A percentile compares a stretch with the other conserved stretches of the same genome.
These are phyloP conservation scores for Botrytis deweyae DNA, from an alignment of 2,329 filamentous ascomycete species.

Conservation along the genomic window DNA sequence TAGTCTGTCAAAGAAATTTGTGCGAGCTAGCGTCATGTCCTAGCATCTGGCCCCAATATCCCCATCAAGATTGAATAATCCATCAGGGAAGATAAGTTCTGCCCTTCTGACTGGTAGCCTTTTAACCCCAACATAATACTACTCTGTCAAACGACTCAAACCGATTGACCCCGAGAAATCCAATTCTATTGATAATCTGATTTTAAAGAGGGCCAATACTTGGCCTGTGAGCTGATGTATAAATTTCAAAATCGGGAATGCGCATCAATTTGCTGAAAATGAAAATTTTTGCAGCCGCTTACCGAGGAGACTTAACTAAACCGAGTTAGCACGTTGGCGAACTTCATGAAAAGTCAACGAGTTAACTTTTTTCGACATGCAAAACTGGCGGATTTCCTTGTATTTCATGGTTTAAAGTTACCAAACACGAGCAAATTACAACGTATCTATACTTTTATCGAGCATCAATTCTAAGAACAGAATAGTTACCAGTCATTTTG, in stretches of 20 bases:
- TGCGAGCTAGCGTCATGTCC: conserved; percentile 6
- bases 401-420: not conserved
- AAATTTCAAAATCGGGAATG: not conserved
- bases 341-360: not conserved
- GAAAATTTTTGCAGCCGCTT: conserved; percentile 3
- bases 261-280: not conserved
- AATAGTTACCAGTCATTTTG: not conserved
- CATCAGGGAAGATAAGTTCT: conserved; percentile 7
- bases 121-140: conserved; percentile 4
- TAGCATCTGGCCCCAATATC: not conserved
- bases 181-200: not conserved
- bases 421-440: no score
- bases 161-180: not conserved
- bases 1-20: not conserved
- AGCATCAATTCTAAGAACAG: not conserved
- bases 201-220: not conserved
- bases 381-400: not conserved
- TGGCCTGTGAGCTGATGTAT: not conserved
- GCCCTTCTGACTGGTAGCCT: conserved; percentile 3
- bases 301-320: not conserved
- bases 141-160: conserved; percentile 8
- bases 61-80: not conserved
- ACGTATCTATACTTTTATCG: not conserved
- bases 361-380: not conserved
- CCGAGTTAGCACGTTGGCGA: not conserved